These are phyloP conservation scores for Lepidopterella palustris DNA, from an alignment of 495 filamentous ascomycete species.

Conservation along the genomic window DNA sequence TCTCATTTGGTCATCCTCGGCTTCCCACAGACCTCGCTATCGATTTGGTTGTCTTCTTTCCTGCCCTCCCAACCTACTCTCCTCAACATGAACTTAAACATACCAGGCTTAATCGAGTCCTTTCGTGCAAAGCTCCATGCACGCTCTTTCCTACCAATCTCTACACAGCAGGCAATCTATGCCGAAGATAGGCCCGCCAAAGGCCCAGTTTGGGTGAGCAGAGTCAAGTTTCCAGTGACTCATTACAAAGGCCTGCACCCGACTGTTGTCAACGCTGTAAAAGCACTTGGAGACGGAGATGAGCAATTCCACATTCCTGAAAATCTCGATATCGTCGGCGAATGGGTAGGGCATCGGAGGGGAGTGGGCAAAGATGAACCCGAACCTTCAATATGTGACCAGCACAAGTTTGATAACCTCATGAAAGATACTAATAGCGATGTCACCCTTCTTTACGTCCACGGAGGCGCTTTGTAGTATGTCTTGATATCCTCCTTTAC, in stretches of 20 bases:
- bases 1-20: no score
- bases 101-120: not conserved
- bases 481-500: not conserved
- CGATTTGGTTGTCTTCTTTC: no score
- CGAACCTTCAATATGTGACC: not conserved
- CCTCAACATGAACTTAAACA: not conserved
- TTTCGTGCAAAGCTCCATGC: not conserved
- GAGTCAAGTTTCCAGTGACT: not conserved
- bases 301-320: not conserved
- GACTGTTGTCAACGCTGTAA: not conserved
- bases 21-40: no score
- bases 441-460: conserved; percentile 21
- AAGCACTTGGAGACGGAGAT: not conserved
- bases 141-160: conserved; percentile 38
- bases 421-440: conserved; percentile 11
- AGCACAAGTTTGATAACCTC: conserved; percentile 9
- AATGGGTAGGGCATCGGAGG: not conserved
- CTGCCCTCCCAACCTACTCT: not conserved
- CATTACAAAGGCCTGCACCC: not conserved
- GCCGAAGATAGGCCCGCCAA: not conserved
- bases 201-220: not conserved
- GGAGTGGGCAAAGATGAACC: not conserved
- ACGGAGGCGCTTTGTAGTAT: conserved; percentile 14
- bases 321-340: not conserved
- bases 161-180: conserved; percentile 33